Percentiles rank a stretch among this genome's conserved stretches.
Conservation (phyloP, 345 rosid genomes). For the Litchi chinensis region DNA sequence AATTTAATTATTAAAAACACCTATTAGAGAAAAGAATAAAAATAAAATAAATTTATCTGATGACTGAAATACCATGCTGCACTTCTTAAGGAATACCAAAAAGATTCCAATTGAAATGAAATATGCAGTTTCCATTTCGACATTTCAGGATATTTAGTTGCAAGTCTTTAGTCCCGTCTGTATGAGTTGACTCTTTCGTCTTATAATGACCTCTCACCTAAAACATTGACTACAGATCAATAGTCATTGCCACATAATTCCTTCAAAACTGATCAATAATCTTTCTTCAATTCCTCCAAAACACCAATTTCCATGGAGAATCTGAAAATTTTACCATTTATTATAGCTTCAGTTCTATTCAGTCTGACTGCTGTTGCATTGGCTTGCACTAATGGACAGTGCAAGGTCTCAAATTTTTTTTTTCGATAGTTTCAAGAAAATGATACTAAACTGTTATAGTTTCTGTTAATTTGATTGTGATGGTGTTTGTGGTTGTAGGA, state of each 20-base stretch:
- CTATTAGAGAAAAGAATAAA: too few relatives aligned
- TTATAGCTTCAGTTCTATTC: neutral
- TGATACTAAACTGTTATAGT: neutral
- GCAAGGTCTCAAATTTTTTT: slow-evolving; percentile 5
- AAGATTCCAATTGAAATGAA: neutral
- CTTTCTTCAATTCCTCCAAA: neutral
- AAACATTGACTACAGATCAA: too few relatives aligned
- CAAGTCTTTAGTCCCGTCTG: neutral
- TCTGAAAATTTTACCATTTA: neutral
- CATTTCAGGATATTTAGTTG: neutral
- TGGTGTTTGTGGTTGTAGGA: slow-evolving; percentile 1
- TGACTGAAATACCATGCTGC: too few relatives aligned
- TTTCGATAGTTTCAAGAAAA: neutral
- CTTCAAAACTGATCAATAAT: neutral
- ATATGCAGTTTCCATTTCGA: neutral
- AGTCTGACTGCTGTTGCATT: neutral
- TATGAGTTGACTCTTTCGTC: neutral
- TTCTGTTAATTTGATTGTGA: neutral
- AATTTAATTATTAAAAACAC: too few relatives aligned
- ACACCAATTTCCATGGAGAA: slow-evolving; percentile 4
- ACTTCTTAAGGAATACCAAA: too few relatives aligned
- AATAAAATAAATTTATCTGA: too few relatives aligned
- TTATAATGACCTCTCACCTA: too few relatives aligned
- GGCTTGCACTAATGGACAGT: slow-evolving; percentile 28
- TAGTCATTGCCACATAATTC: neutral